Conservation (phyloP, 495 filamentous ascomycete genomes). For the Pseudotulostoma volvatum region DNA sequence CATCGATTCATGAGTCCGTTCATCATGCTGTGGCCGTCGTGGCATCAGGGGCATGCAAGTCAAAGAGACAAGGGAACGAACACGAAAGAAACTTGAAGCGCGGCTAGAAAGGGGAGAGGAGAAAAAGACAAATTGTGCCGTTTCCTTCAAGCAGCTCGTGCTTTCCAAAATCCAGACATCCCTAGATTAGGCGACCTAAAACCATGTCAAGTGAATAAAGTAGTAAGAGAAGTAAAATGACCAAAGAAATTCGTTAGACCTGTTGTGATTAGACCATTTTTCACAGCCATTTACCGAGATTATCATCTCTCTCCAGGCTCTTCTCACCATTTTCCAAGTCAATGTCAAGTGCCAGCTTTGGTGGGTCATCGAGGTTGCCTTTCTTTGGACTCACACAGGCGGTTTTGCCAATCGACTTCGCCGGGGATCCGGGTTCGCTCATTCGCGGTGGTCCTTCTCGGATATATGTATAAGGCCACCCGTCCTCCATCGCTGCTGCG, state of each 20-base stretch:
- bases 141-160: too few relatives aligned
- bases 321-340: slow-evolving; percentile 16
- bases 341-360: slow-evolving; percentile 24
- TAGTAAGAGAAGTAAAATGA: too few relatives aligned
- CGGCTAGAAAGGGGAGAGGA: too few relatives aligned
- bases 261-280: not conserved
- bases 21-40: too few relatives aligned
- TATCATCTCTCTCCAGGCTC: slow-evolving; percentile 8
- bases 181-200: too few relatives aligned
- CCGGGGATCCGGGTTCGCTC: slow-evolving; percentile 23
- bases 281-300: slow-evolving; percentile 27
- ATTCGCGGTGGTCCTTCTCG: slow-evolving; percentile 49
- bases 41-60: too few relatives aligned
- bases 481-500: slow-evolving; percentile 68
- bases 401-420: slow-evolving; percentile 26
- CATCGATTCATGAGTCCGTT: too few relatives aligned
- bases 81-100: too few relatives aligned
- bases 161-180: too few relatives aligned
- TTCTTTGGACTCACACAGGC: slow-evolving; percentile 22
- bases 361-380: slow-evolving; percentile 25
- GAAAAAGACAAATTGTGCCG: too few relatives aligned
- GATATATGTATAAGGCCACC: slow-evolving; percentile 65
- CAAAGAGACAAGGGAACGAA: too few relatives aligned
- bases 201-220: too few relatives aligned
- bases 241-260: slow-evolving; percentile 11